A percentile compares a stretch with the other conserved stretches of the same genome.
These are phyloP conservation scores for Trichosanthes truncata DNA, from an alignment of 306 rosid genomes.

Conservation along the genomic window DNA sequence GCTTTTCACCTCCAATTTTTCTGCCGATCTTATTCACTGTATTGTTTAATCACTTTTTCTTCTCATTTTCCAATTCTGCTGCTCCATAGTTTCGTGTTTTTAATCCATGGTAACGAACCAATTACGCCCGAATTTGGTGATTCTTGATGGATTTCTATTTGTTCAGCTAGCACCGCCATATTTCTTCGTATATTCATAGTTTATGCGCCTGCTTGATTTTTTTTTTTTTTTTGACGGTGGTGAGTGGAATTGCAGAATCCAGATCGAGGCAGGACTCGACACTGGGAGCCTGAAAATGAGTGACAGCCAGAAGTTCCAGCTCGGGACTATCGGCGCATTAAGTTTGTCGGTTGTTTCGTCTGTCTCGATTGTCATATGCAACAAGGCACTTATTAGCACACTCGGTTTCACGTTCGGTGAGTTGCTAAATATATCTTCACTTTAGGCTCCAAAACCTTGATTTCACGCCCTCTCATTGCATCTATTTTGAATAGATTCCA, in stretches of 20 bases:
- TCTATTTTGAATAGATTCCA: background rate
- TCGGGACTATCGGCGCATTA: slow-evolving; percentile 32
- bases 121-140: background rate
- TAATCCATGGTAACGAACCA: background rate
- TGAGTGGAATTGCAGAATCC: slow-evolving; percentile 14
- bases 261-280: slow-evolving; percentile 9
- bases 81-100: background rate
- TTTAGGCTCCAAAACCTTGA: background rate
- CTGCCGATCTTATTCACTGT: slow-evolving; percentile 3
- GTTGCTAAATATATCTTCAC: slow-evolving; percentile 3
- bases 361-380: slow-evolving; percentile 30
- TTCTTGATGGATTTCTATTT: background rate
- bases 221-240: background rate
- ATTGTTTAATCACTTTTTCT: background rate
- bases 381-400: slow-evolving; percentile 28
- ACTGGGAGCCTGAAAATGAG: slow-evolving; percentile 3
- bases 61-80: background rate
- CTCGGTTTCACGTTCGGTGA: slow-evolving; percentile 32
- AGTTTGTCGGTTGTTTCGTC: slow-evolving; percentile 37
- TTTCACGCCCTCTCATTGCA: background rate
- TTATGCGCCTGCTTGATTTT: too few relatives aligned
- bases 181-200: background rate
- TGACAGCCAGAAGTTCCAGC: slow-evolving; percentile 19
- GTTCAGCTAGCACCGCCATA: background rate
- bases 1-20: background rate